Evolutionary conservation across 2,329 filamentous ascomycete species (phyloP), one percentile per base, ranked within the genome.

Genomic region (Beauveria sp.): DNA sequence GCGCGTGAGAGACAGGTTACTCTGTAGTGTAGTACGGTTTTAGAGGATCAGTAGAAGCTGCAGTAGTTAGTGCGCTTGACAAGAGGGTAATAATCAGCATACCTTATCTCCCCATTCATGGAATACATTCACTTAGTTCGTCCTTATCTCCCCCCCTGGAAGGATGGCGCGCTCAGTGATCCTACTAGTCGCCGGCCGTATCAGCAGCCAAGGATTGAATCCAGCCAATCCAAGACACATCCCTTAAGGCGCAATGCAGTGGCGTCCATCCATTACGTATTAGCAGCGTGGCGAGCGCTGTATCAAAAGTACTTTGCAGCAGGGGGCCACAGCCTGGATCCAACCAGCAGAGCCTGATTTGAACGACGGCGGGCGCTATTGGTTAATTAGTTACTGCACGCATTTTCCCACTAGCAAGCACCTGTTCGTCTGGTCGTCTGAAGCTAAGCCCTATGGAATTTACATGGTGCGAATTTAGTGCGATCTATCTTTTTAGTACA

Each of bases 261-360:
- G 26, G 26, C 26, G 46, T 48, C 46, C 46, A 48, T 48, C 46
- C 46, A 48, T 48, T 48, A 24, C 46, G 46, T 26, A 48, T 48
- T 46, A 10, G 43, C 43, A 46, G 43, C 14, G 43, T 46, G 18
- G 43, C 9, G 24, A 52, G 18, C 24, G 50, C 50, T 34, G 50
- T 53, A 40, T 53, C 50, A 53, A 28, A 53, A 53, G 50, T 53
- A 53, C 50, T 53, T 37, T 53, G 50, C 28, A 53, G 50, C 50
- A 53, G 41, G 28, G 50, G 50, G 20, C 26, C 50, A 53, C 50
- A 53, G 50, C 50, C 50, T 53, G 50, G 40, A 53, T 37, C 34
- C 50, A 53, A 30, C 24, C 50, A 53, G 50, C 50, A 26, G 50
- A 53, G 50, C 50, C 50, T 53, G 50, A 37, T 53, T 53, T 53